Evolutionary conservation across 306 rosid genomes (phyloP).

Genomic region (Ormosia emarginata): DNA sequence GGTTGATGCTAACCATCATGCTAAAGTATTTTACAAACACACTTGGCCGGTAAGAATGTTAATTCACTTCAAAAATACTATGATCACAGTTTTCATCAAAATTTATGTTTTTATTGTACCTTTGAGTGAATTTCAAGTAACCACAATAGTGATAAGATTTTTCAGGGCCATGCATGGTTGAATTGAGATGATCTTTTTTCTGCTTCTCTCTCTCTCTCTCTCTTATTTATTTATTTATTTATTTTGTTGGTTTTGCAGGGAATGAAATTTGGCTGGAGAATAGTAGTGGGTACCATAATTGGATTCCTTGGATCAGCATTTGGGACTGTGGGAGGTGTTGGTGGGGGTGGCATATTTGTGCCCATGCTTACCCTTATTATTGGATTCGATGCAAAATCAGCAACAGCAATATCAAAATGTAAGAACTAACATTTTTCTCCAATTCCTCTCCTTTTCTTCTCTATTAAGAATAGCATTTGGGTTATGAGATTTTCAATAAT

Average conservation of each 20-base stretch:
- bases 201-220: no score
- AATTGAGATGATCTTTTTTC: background rate
- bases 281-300: conserved; percentile 51
- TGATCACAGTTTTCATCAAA: background rate
- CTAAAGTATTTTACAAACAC: conserved; percentile 46
- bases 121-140: background rate
- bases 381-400: conserved; percentile 53
- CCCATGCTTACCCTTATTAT: conserved; percentile 67
- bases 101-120: background rate
- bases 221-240: no score
- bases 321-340: conserved; percentile 90
- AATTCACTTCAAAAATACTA: background rate
- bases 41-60: conserved; percentile 74
- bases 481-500: background rate
- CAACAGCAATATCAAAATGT: conserved; percentile 91
- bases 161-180: background rate
- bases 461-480: background rate
- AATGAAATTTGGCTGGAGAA: conserved; percentile 74
- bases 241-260: conserved; percentile 36
- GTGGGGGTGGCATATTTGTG: conserved; percentile 90
- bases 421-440: conserved; percentile 20
- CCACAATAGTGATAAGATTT: background rate
- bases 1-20: conserved; percentile 10
- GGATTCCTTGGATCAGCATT: conserved; percentile 84
- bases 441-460: background rate